Evolutionary conservation across 805 yeast species (phyloP).

Genomic region (Ogataea trehaloabstinens): DNA sequence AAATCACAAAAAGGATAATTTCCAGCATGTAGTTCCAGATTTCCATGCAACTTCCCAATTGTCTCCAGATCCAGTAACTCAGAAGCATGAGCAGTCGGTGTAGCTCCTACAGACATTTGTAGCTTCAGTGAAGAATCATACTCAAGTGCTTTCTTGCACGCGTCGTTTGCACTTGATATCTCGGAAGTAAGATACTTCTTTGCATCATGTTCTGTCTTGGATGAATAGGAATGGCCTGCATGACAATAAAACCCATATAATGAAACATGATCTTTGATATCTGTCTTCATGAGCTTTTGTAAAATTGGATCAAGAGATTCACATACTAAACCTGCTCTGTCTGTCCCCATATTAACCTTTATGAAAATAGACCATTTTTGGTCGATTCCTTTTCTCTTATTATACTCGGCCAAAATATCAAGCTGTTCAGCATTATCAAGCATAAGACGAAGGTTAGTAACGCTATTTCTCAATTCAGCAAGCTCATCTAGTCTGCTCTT

Average conservation of each 20-base stretch:
- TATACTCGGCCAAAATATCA: conserved; percentile 41
- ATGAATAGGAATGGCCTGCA: conserved; percentile 71
- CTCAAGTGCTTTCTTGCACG: conserved; percentile 39
- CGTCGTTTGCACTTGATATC: conserved; percentile 52
- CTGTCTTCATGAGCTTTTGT: conserved; percentile 23
- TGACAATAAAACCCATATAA: conserved; percentile 74
- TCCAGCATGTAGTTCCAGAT: conserved; percentile 77
- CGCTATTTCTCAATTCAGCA: conserved; percentile 38
- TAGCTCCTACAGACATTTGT: conserved; percentile 72
- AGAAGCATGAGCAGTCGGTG: conserved; percentile 73
- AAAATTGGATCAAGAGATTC: conserved; percentile 38
- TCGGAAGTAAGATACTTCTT: conserved; percentile 51
- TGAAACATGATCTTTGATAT: conserved; percentile 34
- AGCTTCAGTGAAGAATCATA: conserved; percentile 39
- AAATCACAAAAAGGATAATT: conserved; percentile 71
- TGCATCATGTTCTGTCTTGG: conserved; percentile 47
- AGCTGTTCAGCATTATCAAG: conserved; percentile 61
- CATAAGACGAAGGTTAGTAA: conserved; percentile 52
- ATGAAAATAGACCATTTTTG: conserved; percentile 62
- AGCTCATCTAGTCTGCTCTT: conserved; percentile 48
- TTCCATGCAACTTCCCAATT: conserved; percentile 31
- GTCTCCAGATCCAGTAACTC: conserved; percentile 21
- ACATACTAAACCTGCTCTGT: conserved; percentile 57
- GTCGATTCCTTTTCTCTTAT: conserved; percentile 20
- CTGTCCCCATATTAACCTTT: conserved; percentile 69